Evolutionary conservation across 139 green algal genomes (phyloP).

Genomic region (Chlorella sp.): DNA sequence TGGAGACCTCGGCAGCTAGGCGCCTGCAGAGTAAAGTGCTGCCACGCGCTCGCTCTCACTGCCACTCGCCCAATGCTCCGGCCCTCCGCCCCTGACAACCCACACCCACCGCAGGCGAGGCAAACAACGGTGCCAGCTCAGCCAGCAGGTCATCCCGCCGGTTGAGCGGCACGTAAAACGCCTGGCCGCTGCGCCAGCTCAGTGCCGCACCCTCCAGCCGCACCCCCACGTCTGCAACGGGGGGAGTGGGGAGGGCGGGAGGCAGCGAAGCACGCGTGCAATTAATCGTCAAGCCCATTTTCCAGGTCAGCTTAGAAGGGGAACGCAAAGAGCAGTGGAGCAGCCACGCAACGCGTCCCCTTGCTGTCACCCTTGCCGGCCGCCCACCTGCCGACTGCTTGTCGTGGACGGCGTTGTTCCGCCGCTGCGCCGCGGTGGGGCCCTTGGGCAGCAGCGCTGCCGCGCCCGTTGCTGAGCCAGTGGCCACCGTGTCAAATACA

Average conservation of each 20-base stretch:
- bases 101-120: neutral
- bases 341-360: neutral
- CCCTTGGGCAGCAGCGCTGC: slow-evolving; percentile 12
- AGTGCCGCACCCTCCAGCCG: slow-evolving; percentile 57
- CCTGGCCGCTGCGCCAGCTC: slow-evolving; percentile 38
- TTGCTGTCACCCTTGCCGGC: too few relatives aligned
- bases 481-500: slow-evolving; percentile 16
- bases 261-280: too few relatives aligned
- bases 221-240: neutral
- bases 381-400: slow-evolving; percentile 10
- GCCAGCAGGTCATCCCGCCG: slow-evolving; percentile 18
- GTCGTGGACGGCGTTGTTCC: slow-evolving; percentile 7
- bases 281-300: too few relatives aligned
- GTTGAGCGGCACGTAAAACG: slow-evolving; percentile 53
- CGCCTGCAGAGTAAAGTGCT: too few relatives aligned
- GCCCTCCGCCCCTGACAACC: too few relatives aligned
- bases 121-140: slow-evolving; percentile 43
- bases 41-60: too few relatives aligned
- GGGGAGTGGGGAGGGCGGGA: neutral
- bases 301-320: too few relatives aligned
- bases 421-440: slow-evolving; percentile 1
- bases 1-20: too few relatives aligned
- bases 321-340: too few relatives aligned
- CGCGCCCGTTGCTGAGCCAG: neutral
- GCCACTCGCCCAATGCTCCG: too few relatives aligned